phyloP scores from a whole-genome alignment of 345 rosid genomes.

The Lumnitzera racemosa region DNA sequence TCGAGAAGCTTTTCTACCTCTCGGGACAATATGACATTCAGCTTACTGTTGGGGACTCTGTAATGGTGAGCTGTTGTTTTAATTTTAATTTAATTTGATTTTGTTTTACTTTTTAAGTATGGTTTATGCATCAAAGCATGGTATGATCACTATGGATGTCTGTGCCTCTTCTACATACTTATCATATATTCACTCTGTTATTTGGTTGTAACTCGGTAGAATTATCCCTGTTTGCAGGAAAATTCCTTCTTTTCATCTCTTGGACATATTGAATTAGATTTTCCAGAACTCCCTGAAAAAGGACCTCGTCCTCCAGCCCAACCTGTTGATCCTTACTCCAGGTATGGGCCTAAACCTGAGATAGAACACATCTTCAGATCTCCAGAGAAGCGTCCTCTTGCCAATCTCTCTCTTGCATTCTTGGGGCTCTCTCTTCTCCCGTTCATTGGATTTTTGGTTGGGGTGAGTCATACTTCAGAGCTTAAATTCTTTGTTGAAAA shows the following conservation, averaged over 20 bases:
- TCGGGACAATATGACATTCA: conserved; percentile 86
- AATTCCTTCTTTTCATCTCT: conserved; percentile 64
- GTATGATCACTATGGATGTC: too few species aligned
- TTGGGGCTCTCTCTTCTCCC: conserved; percentile 75
- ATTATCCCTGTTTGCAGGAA: conserved; percentile 42
- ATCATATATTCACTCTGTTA: too few species aligned
- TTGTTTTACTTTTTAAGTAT: not conserved
- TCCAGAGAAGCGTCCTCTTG: conserved; percentile 85
- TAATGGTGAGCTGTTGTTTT: conserved; percentile 52
- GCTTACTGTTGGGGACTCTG: conserved; percentile 86
- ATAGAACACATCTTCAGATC: conserved; percentile 74
- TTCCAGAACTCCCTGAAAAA: conserved; percentile 93
- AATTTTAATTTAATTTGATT: not conserved
- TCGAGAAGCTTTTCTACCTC: conserved; percentile 88
- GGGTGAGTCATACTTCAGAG: conserved; percentile 50
- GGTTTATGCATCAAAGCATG: too few species aligned
- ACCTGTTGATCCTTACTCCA: conserved; percentile 52
- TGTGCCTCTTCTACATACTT: too few species aligned
- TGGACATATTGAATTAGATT: conserved; percentile 73
- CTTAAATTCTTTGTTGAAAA: not conserved
- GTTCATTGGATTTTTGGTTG: conserved; percentile 64
- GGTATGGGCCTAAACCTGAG: conserved; percentile 87
- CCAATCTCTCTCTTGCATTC: conserved; percentile 76
- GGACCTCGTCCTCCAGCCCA: conserved; percentile 67
- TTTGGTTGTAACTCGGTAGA: not conserved